Base-by-base conservation (phyloP, 768 basidiomycete species). In the Cubamyces sp. region DNA sequence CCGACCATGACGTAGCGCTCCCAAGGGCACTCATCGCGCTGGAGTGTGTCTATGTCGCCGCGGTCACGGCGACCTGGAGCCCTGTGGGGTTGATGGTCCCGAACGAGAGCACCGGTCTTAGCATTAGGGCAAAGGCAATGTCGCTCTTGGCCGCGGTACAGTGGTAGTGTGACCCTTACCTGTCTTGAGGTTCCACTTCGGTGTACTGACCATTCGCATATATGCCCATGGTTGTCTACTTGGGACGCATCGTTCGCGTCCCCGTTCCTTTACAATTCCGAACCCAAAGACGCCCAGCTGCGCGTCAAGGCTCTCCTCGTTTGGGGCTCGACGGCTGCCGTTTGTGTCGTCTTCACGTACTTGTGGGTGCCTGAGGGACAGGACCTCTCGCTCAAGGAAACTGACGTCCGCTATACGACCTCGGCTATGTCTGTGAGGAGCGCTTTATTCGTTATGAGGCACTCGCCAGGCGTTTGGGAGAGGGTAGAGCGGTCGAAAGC, bases 101-200 rank as follows among this genome's bases (percentile, higher is more conserved):
- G 63, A 87, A 88, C 64, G 91, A 92, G 76, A 88, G 91, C 70
- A 91, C 88, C 83, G 89, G 90, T 39, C 85, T 90, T 47, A 83
- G 85, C 68, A 81, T 93, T 68, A 89, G 92, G 73, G 87, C 90
- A 30, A 91, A 91, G 76, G 89, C 84, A 61, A 86, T 93, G 78
- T 88, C 84, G 5, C 82, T 93, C 62, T 84, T 87, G 15, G 82
- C 82, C 54, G 87, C 77, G 73, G 89, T 76, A 56, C 88, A 88
- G 78, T 90, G 87, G 87, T 40, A 25, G 16, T 14, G 48, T 34
- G 9, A 6, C 25, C 26, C 3, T 34, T 34, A 5, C 34, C 34
- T 34, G 34, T 1, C 34, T 6, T 7, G 34, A 34, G 6, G 34
- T 6, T 11, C 40, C 11, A 11, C 34, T 11, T 34, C 34, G 34